Evolutionary conservation across 2,329 filamentous ascomycete genomes (phyloP).

Genomic region (Colletotrichum musicola): DNA sequence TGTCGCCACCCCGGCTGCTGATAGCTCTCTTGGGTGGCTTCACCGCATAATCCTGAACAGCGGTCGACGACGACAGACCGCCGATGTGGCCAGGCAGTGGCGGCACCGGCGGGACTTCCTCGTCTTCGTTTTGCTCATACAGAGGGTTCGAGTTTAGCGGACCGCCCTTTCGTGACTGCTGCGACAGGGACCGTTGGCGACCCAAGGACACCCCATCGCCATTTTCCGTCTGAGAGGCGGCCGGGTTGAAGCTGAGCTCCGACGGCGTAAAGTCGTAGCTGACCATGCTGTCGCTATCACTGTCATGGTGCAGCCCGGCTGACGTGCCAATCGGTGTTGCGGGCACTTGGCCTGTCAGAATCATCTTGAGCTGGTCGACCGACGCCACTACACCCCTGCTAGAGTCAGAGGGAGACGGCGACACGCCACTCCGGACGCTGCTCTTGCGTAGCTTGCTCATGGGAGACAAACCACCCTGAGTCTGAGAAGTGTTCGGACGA

Average conservation of each 20-base stretch:
- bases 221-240: slow-evolving; percentile 43
- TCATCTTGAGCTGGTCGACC: slow-evolving; percentile 74
- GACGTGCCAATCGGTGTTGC: slow-evolving; percentile 55
- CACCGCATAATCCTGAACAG: slow-evolving; percentile 52
- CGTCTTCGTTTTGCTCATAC: slow-evolving; percentile 48
- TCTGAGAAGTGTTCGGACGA: slow-evolving; percentile 60
- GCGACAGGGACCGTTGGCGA: slow-evolving; percentile 50
- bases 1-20: slow-evolving; percentile 58
- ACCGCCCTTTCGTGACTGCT: slow-evolving; percentile 51
- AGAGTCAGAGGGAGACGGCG: slow-evolving; percentile 57
- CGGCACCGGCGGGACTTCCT: slow-evolving; percentile 68
- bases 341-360: slow-evolving; percentile 65
- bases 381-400: slow-evolving; percentile 67
- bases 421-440: slow-evolving; percentile 65
- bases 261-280: slow-evolving; percentile 78
- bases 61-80: slow-evolving; percentile 46
- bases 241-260: slow-evolving; percentile 72
- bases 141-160: slow-evolving; percentile 60
- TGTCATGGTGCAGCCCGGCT: slow-evolving; percentile 61
- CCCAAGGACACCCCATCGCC: slow-evolving; percentile 45
- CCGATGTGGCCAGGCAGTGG: slow-evolving; percentile 59
- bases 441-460: slow-evolving; percentile 63
- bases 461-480: slow-evolving; percentile 46
- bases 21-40: slow-evolving; percentile 52
- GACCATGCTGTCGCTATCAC: slow-evolving; percentile 76